Percentiles rank a stretch among this genome's conserved stretches.
Evolutionary conservation across 2,329 filamentous ascomycete species (phyloP).

Genomic region (Fusarium torreyae): DNA sequence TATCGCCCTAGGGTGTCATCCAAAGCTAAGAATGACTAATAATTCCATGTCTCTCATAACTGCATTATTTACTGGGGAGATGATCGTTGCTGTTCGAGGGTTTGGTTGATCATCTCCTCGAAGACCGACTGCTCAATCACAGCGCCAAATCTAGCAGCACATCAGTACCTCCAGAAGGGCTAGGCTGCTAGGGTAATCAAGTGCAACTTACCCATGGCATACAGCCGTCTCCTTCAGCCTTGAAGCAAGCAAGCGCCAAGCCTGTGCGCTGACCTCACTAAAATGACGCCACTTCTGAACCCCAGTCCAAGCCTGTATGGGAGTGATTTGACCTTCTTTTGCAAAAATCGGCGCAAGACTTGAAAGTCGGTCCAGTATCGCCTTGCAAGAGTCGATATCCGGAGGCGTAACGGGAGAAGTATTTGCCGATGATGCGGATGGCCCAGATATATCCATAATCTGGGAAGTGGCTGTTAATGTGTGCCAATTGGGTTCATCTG

Average conservation of each 20-base stretch:
- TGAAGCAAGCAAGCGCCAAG: constrained; percentile 1
- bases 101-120: constrained; percentile 23
- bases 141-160: constrained; percentile 16
- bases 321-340: constrained; percentile 28
- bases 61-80: neutral
- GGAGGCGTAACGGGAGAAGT: neutral
- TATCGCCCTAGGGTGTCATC: too few species aligned
- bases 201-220: constrained; percentile 26
- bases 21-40: too few species aligned
- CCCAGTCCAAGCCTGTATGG: constrained; percentile 28
- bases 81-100: neutral
- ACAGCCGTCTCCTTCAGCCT: constrained; percentile 19
- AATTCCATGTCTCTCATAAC: too few species aligned
- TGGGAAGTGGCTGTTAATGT: constrained; percentile 26
- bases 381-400: neutral
- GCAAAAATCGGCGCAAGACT: constrained; percentile 22
- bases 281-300: constrained; percentile 28
- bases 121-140: constrained; percentile 30
- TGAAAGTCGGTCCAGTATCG: constrained; percentile 18
- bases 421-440: constrained; percentile 7
- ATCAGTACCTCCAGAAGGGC: neutral
- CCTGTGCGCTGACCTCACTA: neutral
- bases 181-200: accelerated
- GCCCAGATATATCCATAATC: constrained; percentile 10
- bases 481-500: constrained; percentile 18